A percentile compares a stretch with the other conserved stretches of the same genome.
phyloP scores from a whole-genome alignment of 352 stramenopile genomes.

The Globisporangium megalacanthum region DNA sequence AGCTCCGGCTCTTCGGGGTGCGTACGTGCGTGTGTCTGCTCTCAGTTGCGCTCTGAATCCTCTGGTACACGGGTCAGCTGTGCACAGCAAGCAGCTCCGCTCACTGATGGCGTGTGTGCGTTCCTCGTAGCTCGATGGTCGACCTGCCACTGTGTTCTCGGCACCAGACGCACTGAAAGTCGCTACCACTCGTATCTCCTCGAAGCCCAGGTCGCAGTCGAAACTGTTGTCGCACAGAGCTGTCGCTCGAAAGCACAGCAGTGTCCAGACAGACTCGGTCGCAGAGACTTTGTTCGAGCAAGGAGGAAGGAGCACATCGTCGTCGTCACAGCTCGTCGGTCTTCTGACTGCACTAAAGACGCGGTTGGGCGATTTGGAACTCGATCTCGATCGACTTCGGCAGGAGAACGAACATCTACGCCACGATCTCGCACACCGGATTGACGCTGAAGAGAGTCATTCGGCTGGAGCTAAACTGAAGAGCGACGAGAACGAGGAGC shows the following conservation, averaged over 20 bases:
- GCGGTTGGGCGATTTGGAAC: slow-evolving; percentile 33
- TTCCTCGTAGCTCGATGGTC: slow-evolving; percentile 2
- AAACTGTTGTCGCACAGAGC: background rate
- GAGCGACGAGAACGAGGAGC: background rate
- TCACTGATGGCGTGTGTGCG: background rate
- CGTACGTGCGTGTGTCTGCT: background rate
- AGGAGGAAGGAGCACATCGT: background rate
- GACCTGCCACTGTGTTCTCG: background rate
- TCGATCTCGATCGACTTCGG: slow-evolving; percentile 36
- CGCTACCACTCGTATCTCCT: too few species aligned
- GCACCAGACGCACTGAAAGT: too few species aligned
- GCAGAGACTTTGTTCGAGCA: background rate
- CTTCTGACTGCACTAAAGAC: slow-evolving; percentile 34
- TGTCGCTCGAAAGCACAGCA: background rate
- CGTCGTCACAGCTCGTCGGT: slow-evolving; percentile 1
- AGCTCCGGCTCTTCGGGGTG: slow-evolving; percentile 41
- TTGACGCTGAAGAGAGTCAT: background rate
- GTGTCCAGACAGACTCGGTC: slow-evolving; percentile 2
- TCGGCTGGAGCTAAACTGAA: background rate
- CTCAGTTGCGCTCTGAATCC: too few species aligned
- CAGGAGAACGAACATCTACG: slow-evolving; percentile 56
- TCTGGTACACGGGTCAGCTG: background rate
- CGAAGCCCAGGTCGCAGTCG: background rate
- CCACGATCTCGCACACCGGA: slow-evolving; percentile 8
- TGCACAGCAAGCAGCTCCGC: too few species aligned